Conservation (phyloP, 176 grass and related monocot species). For the Poa annua region DNA sequence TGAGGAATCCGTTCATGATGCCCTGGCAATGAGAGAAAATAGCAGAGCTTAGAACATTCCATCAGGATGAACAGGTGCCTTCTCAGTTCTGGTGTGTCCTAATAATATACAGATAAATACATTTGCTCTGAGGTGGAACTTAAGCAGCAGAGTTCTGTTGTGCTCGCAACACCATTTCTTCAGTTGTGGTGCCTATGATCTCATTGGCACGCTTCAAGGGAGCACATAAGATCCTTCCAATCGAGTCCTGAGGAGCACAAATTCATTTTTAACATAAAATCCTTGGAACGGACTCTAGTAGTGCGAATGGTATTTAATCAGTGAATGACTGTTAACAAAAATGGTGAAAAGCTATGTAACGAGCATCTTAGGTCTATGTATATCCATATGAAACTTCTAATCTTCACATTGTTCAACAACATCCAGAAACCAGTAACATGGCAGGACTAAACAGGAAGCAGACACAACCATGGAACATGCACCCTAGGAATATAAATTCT, state of each 20-base stretch:
- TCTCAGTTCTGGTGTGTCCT: slow-evolving; percentile 9
- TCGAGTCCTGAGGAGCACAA: slow-evolving; percentile 64
- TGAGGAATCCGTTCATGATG: too few species aligned
- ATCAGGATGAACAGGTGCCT: neutral
- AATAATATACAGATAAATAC: slow-evolving; percentile 12
- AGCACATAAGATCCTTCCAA: slow-evolving; percentile 54
- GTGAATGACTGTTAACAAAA: neutral
- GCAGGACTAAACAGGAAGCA: slow-evolving; percentile 1
- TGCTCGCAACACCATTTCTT: slow-evolving; percentile 82
- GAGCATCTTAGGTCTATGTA: neutral
- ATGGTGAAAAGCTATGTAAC: neutral
- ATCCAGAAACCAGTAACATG: neutral
- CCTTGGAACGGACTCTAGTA: slow-evolving; percentile 17
- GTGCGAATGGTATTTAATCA: neutral
- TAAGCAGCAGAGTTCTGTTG: slow-evolving; percentile 36
- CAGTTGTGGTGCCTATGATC: slow-evolving; percentile 87
- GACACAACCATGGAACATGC: neutral
- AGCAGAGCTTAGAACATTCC: neutral
- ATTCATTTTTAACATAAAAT: neutral
- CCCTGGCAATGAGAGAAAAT: neutral
- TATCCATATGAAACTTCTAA: neutral
- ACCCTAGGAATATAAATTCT: neutral
- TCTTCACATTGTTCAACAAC: neutral
- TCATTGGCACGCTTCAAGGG: slow-evolving; percentile 75
- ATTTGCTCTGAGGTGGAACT: neutral